phyloP scores from a whole-genome alignment of 2,329 filamentous ascomycete species.

The Alternaria dauci region DNA sequence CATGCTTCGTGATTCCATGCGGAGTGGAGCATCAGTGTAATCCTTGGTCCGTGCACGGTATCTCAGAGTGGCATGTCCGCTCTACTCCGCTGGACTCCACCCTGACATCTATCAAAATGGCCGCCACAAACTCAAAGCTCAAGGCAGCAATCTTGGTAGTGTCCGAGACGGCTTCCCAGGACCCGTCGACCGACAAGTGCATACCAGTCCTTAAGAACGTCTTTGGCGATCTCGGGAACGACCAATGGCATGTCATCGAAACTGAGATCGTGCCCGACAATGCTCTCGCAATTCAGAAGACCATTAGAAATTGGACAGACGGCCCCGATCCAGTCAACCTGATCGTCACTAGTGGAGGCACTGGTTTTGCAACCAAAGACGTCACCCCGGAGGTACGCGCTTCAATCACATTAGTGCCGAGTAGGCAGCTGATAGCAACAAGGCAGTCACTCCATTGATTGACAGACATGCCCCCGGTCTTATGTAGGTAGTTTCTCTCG shows the following conservation, averaged over 20 bases:
- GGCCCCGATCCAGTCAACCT: conserved; percentile 69
- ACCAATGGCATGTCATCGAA: conserved; percentile 74
- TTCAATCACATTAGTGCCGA: not conserved
- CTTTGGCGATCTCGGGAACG: conserved; percentile 71
- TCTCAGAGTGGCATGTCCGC: conserved; percentile 27
- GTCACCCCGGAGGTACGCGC: conserved; percentile 81
- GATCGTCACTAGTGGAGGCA: conserved; percentile 89
- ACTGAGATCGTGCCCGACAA: conserved; percentile 83
- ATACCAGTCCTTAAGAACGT: conserved; percentile 72
- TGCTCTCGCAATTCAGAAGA: conserved; percentile 75
- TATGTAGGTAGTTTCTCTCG: conserved; percentile 62
- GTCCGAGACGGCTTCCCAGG: conserved; percentile 85
- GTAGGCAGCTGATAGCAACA: conserved; percentile 12
- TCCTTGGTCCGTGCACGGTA: conserved; percentile 31
- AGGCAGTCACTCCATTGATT: conserved; percentile 81
- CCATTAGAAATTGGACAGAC: conserved; percentile 78
- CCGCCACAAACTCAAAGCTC: conserved; percentile 57
- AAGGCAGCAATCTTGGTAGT: conserved; percentile 83
- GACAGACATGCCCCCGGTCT: conserved; percentile 88
- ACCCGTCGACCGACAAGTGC: conserved; percentile 81
- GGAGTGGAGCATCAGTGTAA: conserved; percentile 1
- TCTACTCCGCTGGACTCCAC: conserved; percentile 30
- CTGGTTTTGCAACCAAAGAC: conserved; percentile 87
- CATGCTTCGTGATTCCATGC: not conserved
- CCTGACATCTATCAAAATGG: conserved; percentile 36